Evolutionary conservation across 106 monocot genomes (phyloP).

Genomic region (Dendrobium catenatum): DNA sequence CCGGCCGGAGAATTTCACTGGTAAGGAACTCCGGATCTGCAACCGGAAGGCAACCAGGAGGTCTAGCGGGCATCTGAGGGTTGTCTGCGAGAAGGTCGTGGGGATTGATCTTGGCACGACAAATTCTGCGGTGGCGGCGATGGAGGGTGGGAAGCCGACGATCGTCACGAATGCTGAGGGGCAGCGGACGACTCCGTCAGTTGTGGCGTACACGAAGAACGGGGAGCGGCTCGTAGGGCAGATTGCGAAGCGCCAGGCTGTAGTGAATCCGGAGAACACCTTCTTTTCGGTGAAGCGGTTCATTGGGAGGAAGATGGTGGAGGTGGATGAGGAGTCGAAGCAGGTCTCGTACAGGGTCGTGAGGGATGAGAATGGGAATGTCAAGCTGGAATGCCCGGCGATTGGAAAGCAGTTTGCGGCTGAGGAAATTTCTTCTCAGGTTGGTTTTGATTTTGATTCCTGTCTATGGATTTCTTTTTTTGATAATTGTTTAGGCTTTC

Average conservation of each 20-base stretch:
- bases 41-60: background rate
- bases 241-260: slow-evolving; percentile 77
- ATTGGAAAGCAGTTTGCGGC: slow-evolving; percentile 74
- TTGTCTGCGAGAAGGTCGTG: slow-evolving; percentile 65
- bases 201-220: slow-evolving; percentile 67
- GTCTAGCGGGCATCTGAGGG: slow-evolving; percentile 19
- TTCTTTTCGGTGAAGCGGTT: slow-evolving; percentile 77
- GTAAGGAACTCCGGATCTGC: background rate
- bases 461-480: too few species aligned
- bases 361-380: slow-evolving; percentile 65
- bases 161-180: slow-evolving; percentile 76
- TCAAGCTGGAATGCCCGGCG: slow-evolving; percentile 68
- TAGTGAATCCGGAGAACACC: slow-evolving; percentile 77
- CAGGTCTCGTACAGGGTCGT: slow-evolving; percentile 66
- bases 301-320: slow-evolving; percentile 70
- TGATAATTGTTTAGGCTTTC: too few species aligned
- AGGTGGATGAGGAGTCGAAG: slow-evolving; percentile 66
- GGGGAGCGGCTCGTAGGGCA: slow-evolving; percentile 68
- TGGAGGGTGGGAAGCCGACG: slow-evolving; percentile 78
- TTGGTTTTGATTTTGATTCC: background rate
- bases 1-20: background rate
- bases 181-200: slow-evolving; percentile 74
- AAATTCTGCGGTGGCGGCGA: slow-evolving; percentile 78
- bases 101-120: slow-evolving; percentile 79
- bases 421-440: slow-evolving; percentile 89